Evolutionary conservation across 176 grass and related monocot genomes (phyloP).

Genomic region (Bonia amplexicaulis): DNA sequence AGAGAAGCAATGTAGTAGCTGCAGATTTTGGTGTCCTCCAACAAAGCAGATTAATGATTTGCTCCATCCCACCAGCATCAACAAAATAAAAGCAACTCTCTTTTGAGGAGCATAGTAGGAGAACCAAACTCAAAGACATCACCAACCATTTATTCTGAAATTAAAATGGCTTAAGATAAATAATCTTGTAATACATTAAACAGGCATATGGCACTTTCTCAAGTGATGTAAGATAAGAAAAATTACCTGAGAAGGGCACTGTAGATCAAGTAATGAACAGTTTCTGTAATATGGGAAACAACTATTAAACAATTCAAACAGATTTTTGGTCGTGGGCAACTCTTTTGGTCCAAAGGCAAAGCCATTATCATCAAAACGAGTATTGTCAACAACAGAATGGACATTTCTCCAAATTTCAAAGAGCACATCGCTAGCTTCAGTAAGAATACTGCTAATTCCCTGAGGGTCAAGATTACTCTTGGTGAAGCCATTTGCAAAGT

Average conservation of each 20-base stretch:
- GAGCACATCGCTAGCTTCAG: conserved; percentile 53
- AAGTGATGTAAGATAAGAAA: conserved; percentile 28
- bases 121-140: conserved; percentile 65
- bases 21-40: conserved; percentile 55
- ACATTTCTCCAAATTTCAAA: conserved; percentile 59
- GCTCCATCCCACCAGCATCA: conserved; percentile 73
- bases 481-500: conserved; percentile 9
- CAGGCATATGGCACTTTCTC: background rate
- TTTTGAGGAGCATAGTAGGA: conserved; percentile 83
- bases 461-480: conserved; percentile 28
- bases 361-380: conserved; percentile 22
- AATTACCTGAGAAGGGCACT: conserved; percentile 58
- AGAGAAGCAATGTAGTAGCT: conserved; percentile 63
- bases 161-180: conserved; percentile 13
- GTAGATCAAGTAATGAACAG: conserved; percentile 40
- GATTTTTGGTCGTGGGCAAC: conserved; percentile 45
- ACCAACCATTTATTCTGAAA: conserved; percentile 66
- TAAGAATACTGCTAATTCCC: conserved; percentile 35
- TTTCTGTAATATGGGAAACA: conserved; percentile 68
- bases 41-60: conserved; percentile 65
- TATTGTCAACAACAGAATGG: conserved; percentile 25
- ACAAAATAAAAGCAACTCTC: conserved; percentile 89
- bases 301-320: conserved; percentile 56
- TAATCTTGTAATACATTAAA: conserved; percentile 5
- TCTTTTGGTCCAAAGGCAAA: conserved; percentile 30